Evolutionary conservation across 2,329 filamentous ascomycete genomes (phyloP), one percentile per base, ranked within the genome.

Genomic region (Pseudogymnoascus sp.): DNA sequence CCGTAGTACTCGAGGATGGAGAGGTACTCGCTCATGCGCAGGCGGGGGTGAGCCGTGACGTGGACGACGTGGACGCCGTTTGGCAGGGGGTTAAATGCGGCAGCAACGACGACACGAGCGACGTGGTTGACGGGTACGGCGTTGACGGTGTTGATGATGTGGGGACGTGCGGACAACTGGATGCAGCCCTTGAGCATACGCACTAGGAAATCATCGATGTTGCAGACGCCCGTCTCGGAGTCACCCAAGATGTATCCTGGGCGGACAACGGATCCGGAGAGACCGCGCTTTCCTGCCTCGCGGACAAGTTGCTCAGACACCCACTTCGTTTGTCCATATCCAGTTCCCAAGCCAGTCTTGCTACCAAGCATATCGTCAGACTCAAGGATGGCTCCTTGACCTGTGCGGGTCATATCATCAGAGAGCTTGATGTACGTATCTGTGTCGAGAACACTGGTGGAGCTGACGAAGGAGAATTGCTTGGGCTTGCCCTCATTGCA

Each of bases 241-340:
- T 93, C 86, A 23, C 92, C 93, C 3, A 89, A 81, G 38, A 97
- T 86, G 73, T 97, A 97, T 31, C 93, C 92, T 3, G 93, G 88
- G 11, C 93, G 86, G 59, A 96, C 80, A 44, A 96, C 84, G 21
- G 87, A 83, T 15, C 91, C 93, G 15, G 77, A 79, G 1, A 97
- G 83, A 11, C 93, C 93, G 63, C 90, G 83, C 63, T 79, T 80
- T 60, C 92, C 91, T 26, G 93, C 93, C 73, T 91, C 89, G 23
- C 90, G 83, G 21, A 92, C 84, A 59, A 97, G 80, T 60, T 84
- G 77, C 69, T 87, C 83, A 7, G 79, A 78, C 38, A 80, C 89
- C 92, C 92, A 97, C 77, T 97, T 97, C 67, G 85, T 86, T 75
- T 97, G 93, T 2, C 93, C 93, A 70, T 97, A 97, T 4, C 93